A percentile compares a stretch with the other conserved stretches of the same genome.
Evolutionary conservation across 257 asterid species (phyloP).

Genomic region (Linderniella brevidens): DNA sequence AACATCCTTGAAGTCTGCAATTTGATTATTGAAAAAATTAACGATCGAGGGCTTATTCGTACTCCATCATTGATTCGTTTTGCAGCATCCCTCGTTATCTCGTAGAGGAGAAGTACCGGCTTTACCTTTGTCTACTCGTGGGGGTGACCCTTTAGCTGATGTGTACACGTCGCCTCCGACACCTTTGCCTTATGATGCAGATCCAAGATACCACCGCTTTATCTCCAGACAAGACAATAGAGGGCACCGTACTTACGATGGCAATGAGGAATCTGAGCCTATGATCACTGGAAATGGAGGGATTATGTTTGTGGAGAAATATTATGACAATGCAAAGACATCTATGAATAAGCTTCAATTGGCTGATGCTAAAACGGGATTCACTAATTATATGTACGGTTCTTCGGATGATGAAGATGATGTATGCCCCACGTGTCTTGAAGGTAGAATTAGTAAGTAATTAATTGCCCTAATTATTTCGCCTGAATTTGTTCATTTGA

Average conservation of each 20-base stretch:
- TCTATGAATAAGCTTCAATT: slow-evolving; percentile 30
- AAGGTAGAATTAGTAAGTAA: slow-evolving; percentile 34
- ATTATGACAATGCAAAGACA: slow-evolving; percentile 20
- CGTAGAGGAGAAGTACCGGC: slow-evolving; percentile 49
- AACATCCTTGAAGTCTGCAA: too few species aligned
- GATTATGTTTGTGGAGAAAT: slow-evolving; percentile 36
- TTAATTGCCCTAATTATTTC: slow-evolving; percentile 5
- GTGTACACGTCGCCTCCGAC: slow-evolving; percentile 82
- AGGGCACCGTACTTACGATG: slow-evolving; percentile 33
- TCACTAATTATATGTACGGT: slow-evolving; percentile 44
- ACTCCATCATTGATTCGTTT: not conserved
- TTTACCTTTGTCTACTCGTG: slow-evolving; percentile 38
- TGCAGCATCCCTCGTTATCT: slow-evolving; percentile 64
- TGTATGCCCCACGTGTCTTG: slow-evolving; percentile 74
- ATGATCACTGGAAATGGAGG: slow-evolving; percentile 53
- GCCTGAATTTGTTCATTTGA: not conserved
- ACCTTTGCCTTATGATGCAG: slow-evolving; percentile 84
- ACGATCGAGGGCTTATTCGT: too few species aligned
- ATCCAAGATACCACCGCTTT: slow-evolving; percentile 54
- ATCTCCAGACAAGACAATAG: slow-evolving; percentile 73
- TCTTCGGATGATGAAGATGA: slow-evolving; percentile 54
- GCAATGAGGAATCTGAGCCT: slow-evolving; percentile 53
- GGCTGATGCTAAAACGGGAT: slow-evolving; percentile 31
- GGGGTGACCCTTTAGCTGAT: slow-evolving; percentile 63
- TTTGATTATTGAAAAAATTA: too few species aligned